Evolutionary conservation across 2,329 filamentous ascomycete genomes (phyloP), one percentile per base, ranked within the genome.

Genomic region (Coleophoma cylindrospora): DNA sequence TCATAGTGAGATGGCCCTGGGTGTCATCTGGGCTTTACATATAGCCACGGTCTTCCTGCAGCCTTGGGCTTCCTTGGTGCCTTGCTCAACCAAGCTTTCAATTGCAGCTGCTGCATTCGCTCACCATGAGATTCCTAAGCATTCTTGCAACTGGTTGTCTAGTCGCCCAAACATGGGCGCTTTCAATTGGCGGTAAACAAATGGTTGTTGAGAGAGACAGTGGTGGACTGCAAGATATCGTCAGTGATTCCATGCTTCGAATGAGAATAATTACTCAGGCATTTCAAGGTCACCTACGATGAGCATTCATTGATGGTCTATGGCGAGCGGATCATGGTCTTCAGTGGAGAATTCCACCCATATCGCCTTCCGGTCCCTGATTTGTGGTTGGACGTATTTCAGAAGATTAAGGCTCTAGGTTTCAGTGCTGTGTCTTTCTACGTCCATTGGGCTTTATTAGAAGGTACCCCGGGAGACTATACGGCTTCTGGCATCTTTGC

Each of bases 371-470:
- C 83, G 1, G 81, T 86, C 1, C 75, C 80, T 3, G 71, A 73
- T 44, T 70, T 87, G 4, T 84, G 84, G 72, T 72, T 87, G 9
- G 89, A 92, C 57, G 64, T 92, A 2, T 86, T 95, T 58, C 84
- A 94, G 61, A 95, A 95, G 68, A 81, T 92, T 66, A 91, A 87
- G 66, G 84, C 87, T 0, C 69, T 91, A 1, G 89, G 89, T 0
- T 91, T 90, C 69, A 92, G 87, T 59, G 79, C 81, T 41, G 85
- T 91, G 1, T 90, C 86, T 0, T 90, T 91, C 65, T 92, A 92
- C 61, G 74, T 84, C 7, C 79, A 91, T 59, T 95, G 88, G 89
- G 86, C 85, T 3, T 70, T 92, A 2, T 66, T 90, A 0, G 89
- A 94, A 64, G 87, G 86, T 2, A 84, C 85, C 52, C 82, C 75